Evolutionary conservation across 306 rosid species (phyloP), one percentile per base, ranked within the genome.

Genomic region (Malus fusca): DNA sequence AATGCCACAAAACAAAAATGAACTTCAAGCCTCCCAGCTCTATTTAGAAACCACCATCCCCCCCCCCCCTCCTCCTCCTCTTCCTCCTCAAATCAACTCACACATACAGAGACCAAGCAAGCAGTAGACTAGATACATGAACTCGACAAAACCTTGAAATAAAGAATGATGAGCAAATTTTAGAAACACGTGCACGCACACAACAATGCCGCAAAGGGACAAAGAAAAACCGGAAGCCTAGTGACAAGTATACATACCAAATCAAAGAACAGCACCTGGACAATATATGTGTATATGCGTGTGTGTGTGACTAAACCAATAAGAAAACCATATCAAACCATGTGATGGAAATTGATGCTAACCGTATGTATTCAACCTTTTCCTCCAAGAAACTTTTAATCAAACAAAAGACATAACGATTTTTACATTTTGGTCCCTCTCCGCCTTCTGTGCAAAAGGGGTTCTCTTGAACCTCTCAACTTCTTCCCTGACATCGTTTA

Each of bases 271-370:
- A 23, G 25, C 46, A 68, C 25, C 14, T 18, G 6, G 51, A 75
- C 35, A 14, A 35, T 37, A 70, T 35, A 35, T 35, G 40, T 6
- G 7, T 4, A 33, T 33, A 5, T 33, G 37, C 7, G 37, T 5
- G 40, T 6, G 35, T 33, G 40, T 6, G 40, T 35, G 8, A 71
- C 68, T 33, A 51, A 78, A 52, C 21, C 58, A 70, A 64, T 51
- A 63, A 71, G 68, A 71, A 80, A 76, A 10, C 53, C 96, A 84
- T 90, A 94, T 96, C 96, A 90, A 81, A 79, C 78, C 77, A 70
- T 83, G 77, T 8, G 90, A 84, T 35, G 90, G 81, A 77, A 88
- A 82, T 85, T 88, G 78, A 87, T 64, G 65, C 90, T 83, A 73
- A 85, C 84, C 77, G 82, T 79, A 79, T 84, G 90, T 30, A 82